Conservation (phyloP, 2,329 filamentous ascomycete species). For the Aspergillus tamarii region DNA sequence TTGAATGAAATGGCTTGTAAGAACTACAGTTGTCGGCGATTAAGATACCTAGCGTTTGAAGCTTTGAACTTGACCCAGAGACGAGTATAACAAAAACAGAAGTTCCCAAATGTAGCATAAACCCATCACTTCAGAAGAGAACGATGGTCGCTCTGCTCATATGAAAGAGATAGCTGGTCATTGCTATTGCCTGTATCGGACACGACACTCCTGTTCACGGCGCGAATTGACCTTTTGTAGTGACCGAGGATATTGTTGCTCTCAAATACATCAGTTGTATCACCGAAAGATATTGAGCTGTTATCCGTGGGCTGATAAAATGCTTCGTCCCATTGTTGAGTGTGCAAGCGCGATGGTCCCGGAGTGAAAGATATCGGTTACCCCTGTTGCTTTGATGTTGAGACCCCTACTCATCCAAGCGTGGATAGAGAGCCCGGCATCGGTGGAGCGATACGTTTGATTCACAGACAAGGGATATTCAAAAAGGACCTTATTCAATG, state of each 20-base stretch:
- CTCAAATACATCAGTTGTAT: constrained; percentile 33
- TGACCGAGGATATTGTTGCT: constrained; percentile 14
- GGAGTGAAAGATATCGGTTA: constrained; percentile 49
- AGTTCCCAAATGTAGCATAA: neutral
- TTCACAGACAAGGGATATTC: neutral
- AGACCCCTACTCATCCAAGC: neutral
- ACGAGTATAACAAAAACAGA: no score
- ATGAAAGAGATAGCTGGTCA: neutral
- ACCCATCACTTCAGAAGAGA: neutral
- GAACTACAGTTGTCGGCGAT: neutral
- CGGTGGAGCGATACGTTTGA: neutral
- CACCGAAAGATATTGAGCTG: constrained; percentile 31
- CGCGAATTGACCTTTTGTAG: neutral
- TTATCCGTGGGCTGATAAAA: constrained; percentile 26
- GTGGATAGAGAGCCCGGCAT: neutral
- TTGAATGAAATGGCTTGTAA: neutral
- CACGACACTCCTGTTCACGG: neutral
- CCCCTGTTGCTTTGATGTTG: neutral
- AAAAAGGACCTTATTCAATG: neutral
- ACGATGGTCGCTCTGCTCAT: neutral
- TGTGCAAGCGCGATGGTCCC: constrained; percentile 29
- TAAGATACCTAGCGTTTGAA: neutral
- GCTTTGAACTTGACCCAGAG: no score
- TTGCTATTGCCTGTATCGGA: neutral
- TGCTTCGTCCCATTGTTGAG: constrained; percentile 34